Conservation (phyloP, 2,329 filamentous ascomycete species). For the Trichoderma sp. region DNA sequence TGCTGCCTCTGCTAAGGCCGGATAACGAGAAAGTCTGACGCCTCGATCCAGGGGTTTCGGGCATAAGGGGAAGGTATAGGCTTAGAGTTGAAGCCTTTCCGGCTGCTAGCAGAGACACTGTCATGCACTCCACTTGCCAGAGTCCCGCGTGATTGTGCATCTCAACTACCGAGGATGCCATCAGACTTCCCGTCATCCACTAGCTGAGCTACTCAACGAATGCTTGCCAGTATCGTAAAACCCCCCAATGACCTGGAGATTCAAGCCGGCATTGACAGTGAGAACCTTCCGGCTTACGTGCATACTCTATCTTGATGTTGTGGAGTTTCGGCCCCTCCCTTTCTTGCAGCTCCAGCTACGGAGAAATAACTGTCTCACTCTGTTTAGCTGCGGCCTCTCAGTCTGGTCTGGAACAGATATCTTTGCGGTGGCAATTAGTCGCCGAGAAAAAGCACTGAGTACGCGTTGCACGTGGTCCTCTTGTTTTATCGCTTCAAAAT, state of each 20-base stretch:
- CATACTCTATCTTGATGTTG: background rate
- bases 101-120: background rate
- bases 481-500: background rate
- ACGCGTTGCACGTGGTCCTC: background rate
- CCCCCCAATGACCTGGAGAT: background rate
- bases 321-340: background rate
- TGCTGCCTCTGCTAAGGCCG: background rate
- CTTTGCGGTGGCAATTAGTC: background rate
- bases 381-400: background rate
- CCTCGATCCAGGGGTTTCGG: constrained; percentile 9
- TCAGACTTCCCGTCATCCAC: background rate
- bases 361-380: background rate
- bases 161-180: background rate
- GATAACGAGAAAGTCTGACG: background rate
- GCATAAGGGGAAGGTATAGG: constrained; percentile 2
- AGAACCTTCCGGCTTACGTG: background rate
- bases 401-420: background rate
- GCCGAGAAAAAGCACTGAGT: background rate
- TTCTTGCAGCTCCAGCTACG: background rate
- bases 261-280: background rate
- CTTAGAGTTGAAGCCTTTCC: background rate
- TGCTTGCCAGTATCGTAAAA: background rate
- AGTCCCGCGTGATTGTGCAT: background rate
- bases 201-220: background rate
- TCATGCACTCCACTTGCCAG: background rate